Percentiles rank a stretch among this genome's conserved stretches.
These are phyloP conservation scores for Auriscalpium orientale DNA, from an alignment of 768 basidiomycete genomes.

Conservation along the genomic window DNA sequence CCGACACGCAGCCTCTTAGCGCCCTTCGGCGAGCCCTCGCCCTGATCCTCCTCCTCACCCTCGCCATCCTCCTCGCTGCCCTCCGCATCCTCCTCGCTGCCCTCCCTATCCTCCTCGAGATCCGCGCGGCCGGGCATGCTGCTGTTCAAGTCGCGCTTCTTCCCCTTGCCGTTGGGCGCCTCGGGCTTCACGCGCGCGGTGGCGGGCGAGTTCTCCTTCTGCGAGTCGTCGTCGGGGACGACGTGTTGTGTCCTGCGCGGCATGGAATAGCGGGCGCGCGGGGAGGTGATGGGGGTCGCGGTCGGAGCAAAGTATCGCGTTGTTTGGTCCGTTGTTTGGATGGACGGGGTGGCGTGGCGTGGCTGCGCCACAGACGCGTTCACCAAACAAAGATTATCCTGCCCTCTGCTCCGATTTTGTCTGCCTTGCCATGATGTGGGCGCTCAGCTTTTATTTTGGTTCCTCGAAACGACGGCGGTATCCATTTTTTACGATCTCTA, in stretches of 20 bases:
- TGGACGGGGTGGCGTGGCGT: not conserved
- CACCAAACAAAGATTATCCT: too few relatives aligned
- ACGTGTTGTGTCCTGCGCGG: not conserved
- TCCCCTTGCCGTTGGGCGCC: not conserved
- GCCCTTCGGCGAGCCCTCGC: constrained; percentile 45
- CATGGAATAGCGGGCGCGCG: not conserved
- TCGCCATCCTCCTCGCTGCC: constrained; percentile 2
- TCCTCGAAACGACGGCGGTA: too few relatives aligned
- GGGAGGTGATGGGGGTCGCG: not conserved
- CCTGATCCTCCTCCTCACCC: constrained; percentile 1
- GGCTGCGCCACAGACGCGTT: constrained; percentile 1
- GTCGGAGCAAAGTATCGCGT: not conserved
- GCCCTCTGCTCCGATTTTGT: too few relatives aligned
- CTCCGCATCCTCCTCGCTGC: constrained; percentile 7
- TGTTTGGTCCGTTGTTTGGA: not conserved
- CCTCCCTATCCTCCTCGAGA: constrained; percentile 5
- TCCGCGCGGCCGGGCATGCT: not conserved
- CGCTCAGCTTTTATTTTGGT: too few relatives aligned
- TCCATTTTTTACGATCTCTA: too few relatives aligned
- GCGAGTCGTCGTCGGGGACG: constrained; percentile 17
- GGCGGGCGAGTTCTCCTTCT: constrained; percentile 24
- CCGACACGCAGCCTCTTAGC: constrained; percentile 63
- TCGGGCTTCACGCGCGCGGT: constrained; percentile 3
- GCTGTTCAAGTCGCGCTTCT: not conserved
- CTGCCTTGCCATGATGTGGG: too few relatives aligned